Evolutionary conservation across 2,329 filamentous ascomycete genomes (phyloP).

Genomic region (Madurella mycetomatis): DNA sequence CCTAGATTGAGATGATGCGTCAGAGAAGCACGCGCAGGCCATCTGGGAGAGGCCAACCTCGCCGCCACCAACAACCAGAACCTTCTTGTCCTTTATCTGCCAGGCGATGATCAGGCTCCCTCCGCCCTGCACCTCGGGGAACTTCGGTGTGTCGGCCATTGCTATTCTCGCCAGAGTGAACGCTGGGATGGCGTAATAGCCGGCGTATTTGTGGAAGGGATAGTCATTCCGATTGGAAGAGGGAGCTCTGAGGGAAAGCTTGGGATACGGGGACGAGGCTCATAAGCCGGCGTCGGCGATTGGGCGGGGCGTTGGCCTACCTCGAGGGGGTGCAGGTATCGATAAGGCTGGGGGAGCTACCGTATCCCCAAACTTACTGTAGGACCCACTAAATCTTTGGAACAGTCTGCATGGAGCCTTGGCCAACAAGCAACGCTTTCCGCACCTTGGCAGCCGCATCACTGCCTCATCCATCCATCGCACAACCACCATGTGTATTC

Average conservation of each 20-base stretch:
- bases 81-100: conserved; percentile 84
- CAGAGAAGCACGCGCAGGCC: background rate
- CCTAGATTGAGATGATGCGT: conserved; percentile 49
- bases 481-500: conserved; percentile 1
- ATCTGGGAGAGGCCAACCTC: conserved; percentile 58
- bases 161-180: conserved; percentile 23
- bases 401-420: background rate
- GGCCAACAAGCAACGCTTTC: background rate
- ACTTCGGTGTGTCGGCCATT: conserved; percentile 38
- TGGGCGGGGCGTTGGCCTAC: background rate
- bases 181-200: background rate
- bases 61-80: conserved; percentile 91
- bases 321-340: background rate
- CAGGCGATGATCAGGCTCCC: conserved; percentile 93
- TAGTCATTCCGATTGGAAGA: conserved; percentile 4
- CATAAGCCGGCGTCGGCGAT: background rate
- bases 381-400: background rate
- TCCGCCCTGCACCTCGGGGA: conserved; percentile 79
- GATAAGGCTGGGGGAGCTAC: background rate
- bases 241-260: conserved; percentile 1
- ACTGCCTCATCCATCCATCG: background rate
- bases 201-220: background rate
- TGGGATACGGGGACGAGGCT: background rate
- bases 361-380: background rate
- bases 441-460: background rate